These are phyloP conservation scores for Vaccinium vitisidaea DNA, from an alignment of 148 eudicot genomes.

Conservation along the genomic window DNA sequence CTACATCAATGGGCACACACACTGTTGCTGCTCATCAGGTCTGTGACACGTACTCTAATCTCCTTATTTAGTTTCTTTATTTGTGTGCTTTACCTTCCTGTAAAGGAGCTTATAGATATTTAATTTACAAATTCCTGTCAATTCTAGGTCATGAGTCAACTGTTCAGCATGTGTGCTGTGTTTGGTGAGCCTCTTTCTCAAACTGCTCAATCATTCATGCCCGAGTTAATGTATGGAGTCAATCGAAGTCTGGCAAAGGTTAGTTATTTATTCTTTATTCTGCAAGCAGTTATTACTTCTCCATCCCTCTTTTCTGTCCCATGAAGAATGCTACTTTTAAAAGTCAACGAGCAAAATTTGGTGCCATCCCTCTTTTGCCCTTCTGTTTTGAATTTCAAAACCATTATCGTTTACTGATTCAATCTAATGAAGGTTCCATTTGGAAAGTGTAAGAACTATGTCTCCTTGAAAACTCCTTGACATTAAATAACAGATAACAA, in stretches of 20 bases:
- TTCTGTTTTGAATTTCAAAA: not conserved
- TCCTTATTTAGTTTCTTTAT: not conserved
- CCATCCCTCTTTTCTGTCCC: not conserved
- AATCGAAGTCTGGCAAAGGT: constrained; percentile 80
- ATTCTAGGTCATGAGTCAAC: constrained; percentile 73
- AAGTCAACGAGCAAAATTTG: not conserved
- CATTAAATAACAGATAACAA: not conserved
- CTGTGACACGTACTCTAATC: not conserved
- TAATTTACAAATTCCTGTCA: constrained; percentile 15
- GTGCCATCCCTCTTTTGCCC: not conserved
- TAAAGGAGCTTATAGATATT: constrained; percentile 7
- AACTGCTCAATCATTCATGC: constrained; percentile 98
- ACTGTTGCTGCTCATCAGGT: constrained; percentile 98
- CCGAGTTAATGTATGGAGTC: constrained; percentile 81
- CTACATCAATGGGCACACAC: constrained; percentile 89
- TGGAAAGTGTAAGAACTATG: not conserved
- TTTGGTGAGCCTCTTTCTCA: constrained; percentile 98
- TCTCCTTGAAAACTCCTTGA: not conserved
- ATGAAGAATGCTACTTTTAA: not conserved
- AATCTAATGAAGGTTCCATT: not conserved
- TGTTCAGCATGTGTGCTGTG: constrained; percentile 74
- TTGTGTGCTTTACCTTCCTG: not conserved
- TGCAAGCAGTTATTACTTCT: not conserved
- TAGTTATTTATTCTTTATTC: constrained; percentile 14
- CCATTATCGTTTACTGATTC: not conserved